Base-by-base conservation (phyloP, 305 asterid species). In the Plantago coronopus region DNA sequence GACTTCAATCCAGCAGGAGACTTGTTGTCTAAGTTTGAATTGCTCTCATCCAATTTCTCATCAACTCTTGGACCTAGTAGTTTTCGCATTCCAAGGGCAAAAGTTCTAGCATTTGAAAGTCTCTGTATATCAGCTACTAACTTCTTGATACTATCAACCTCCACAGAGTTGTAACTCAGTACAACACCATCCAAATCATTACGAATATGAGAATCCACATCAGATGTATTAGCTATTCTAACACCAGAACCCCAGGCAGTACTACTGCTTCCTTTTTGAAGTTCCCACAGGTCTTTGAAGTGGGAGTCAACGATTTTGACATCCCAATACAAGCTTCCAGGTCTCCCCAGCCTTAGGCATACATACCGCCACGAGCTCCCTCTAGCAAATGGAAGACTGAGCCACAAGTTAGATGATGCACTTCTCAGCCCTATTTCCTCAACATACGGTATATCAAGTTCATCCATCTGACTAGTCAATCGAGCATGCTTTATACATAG, bases 271-370 rank as follows among this genome's bases (percentile, higher is more conserved):
- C 99, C 99, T 74, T 83, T 87, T 73, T 87, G 96, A 81, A 94
- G 99, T 80, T 94, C 96, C 95, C 97, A 90, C 82, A 90, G 74
- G 75, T 90, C 95, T 64, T 75, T 79, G 59, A 84, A 94, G 76
- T 90, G 91, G 53, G 89, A 81, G 76, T 94, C 99, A 62, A 80
- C 78, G 66, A 94, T 84, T 76, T 83, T 90, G 71, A 94, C 99
- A 79, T 94, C 99, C 99, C 99, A 94, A 65, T 86, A 82, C 91
- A 94, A 76, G 75, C 96, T 90, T 77, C 97, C 99, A 76, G 99
- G 97, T 69, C 87, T 84, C 55, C 97, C 99, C 66, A 94, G 80
- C 75, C 99, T 82, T 83, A 94, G 78, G 65, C 95, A 90, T 74
- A 90, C 83, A 70, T 80, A 79, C 72, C 81, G 86, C 99, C 95